Evolutionary conservation across 202 grass and related monocot genomes (phyloP), one percentile per base, ranked within the genome.

Genomic region (Dendrocalamus latiflorus): DNA sequence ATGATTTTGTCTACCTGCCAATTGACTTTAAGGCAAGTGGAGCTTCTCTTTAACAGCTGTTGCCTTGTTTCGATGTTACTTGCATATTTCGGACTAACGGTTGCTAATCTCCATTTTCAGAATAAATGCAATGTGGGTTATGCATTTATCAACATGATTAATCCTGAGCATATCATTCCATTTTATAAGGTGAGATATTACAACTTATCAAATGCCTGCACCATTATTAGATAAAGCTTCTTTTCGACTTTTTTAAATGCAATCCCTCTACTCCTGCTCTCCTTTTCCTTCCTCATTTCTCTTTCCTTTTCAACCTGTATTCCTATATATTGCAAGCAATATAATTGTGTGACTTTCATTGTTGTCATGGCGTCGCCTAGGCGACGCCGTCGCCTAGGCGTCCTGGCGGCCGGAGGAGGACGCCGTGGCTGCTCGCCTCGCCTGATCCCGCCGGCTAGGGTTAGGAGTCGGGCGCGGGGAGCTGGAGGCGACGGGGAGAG

Each of bases 41-140:
- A 61, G 54, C 65, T 66, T 76, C 36, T 71, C 33, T 72, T 78
- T 49, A 64, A 25, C 49, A 33, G 58, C 54, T 61, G 56, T 26
- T 79, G 24, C 33, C 17, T 65, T 74, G 64, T 34, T 85, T 76
- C 0, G 6, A 37, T 56, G 57, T 55, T 85, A 34, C 54, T 70
- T 44, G 33, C 82, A 47, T 81, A 68, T 68, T 75, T 56, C 9
- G 8, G 44, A 68, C 64, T 81, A 70, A 85, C 5, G 2, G 45
- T 77, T 70, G n/a, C 21, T 83, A 36, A 72, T 81, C 7, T 81
- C 37, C 36, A 63, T 82, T 88, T 91, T 78, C 92, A 97, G 94
- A 97, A 97, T 76, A 97, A 93, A 82, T 94, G 92, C 72, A 97
- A 97, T 48, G 94, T 97, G 53, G 94, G 94, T 12, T 97, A 97